Conservation (phyloP, 768 basidiomycete genomes). For the Auricularia sp. region DNA sequence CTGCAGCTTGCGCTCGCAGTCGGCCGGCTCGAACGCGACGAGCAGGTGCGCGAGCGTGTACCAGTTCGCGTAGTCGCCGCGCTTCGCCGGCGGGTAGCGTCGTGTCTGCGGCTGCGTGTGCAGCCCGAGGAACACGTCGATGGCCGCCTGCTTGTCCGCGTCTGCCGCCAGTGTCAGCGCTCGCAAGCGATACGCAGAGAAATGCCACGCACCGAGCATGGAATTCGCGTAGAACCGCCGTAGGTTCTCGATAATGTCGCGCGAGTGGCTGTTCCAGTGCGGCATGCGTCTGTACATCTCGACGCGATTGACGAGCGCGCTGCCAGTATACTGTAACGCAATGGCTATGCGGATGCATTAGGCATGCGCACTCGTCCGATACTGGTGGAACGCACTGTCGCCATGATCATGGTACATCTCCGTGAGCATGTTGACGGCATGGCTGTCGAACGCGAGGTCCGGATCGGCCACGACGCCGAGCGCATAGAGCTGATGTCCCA, state of each 20-base stretch:
- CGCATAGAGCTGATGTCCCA: conserved; percentile 92
- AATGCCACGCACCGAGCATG: conserved; percentile 50
- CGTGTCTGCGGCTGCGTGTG: conserved; percentile 23
- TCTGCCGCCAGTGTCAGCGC: conserved; percentile 34
- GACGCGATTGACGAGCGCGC: conserved; percentile 89
- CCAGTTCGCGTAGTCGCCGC: conserved; percentile 79
- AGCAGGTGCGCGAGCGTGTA: conserved; percentile 62
- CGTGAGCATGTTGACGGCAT: conserved; percentile 91
- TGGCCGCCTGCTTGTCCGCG: conserved; percentile 93
- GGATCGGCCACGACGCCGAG: conserved; percentile 82
- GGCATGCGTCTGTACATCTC: conserved; percentile 93
- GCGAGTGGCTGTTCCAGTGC: conserved; percentile 94
- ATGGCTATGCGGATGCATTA: conserved; percentile 43
- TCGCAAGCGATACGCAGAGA: neutral
- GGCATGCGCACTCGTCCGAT: neutral
- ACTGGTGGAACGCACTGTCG: conserved; percentile 52
- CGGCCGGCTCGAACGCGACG: conserved; percentile 53
- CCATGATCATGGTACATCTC: conserved; percentile 99
- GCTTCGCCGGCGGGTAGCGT: conserved; percentile 39
- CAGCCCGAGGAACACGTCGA: conserved; percentile 91
- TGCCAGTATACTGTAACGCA: conserved; percentile 93
- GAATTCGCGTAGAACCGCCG: conserved; percentile 92
- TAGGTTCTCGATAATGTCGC: conserved; percentile 93
- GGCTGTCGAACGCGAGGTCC: conserved; percentile 81
- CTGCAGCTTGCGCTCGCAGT: conserved; percentile 51